These are phyloP conservation scores for Triticum dicoccoides DNA, from an alignment of 176 grass and related monocot genomes.

Conservation along the genomic window DNA sequence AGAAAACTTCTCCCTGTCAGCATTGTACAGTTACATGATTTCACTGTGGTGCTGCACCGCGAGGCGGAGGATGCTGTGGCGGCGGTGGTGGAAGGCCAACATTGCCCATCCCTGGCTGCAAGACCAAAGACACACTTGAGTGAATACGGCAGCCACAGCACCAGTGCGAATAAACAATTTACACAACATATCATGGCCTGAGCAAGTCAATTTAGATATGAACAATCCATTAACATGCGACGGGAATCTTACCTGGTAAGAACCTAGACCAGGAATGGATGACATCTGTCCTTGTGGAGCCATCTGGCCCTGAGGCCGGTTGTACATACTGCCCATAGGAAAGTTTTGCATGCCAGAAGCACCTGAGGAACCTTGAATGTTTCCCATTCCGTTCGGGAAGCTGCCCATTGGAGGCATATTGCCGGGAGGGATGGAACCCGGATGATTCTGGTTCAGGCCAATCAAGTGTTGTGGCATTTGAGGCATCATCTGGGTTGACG, in stretches of 20 bases:
- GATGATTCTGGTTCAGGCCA: conserved; percentile 71
- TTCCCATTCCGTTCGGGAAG: conserved; percentile 75
- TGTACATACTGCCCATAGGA: conserved; percentile 73
- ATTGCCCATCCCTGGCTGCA: conserved; percentile 76
- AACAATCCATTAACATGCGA: not conserved
- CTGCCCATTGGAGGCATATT: conserved; percentile 73
- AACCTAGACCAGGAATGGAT: conserved; percentile 70
- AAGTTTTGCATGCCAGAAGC: conserved; percentile 73
- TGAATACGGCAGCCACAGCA: not conserved
- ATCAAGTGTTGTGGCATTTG: conserved; percentile 86
- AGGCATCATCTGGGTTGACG: conserved; percentile 74
- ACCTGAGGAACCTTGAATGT: conserved; percentile 58
- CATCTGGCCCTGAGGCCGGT: conserved; percentile 79
- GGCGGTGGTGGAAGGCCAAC: conserved; percentile 60
- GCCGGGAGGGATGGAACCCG: conserved; percentile 37
- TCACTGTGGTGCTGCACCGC: conserved; percentile 61
- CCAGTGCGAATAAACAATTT: not conserved
- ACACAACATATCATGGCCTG: not conserved
- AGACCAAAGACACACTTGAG: conserved; percentile 14
- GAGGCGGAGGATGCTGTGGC: conserved; percentile 50
- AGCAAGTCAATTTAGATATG: not conserved
- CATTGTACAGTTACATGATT: not conserved
- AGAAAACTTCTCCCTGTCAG: not conserved
- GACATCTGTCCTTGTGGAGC: conserved; percentile 61
- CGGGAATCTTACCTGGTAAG: conserved; percentile 52